Conservation (phyloP, 805 yeast genomes). For the Candida awuae region DNA sequence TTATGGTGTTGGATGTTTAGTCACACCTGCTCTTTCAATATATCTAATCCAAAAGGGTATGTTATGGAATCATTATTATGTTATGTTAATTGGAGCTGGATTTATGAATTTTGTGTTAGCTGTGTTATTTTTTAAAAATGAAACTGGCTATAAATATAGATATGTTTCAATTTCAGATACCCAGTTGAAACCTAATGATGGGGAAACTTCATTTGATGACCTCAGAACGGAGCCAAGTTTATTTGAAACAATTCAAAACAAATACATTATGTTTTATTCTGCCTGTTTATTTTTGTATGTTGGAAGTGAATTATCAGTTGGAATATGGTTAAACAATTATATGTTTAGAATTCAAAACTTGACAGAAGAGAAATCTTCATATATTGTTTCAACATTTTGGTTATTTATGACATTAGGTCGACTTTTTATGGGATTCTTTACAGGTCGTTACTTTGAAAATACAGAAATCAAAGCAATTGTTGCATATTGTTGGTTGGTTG, state of each 20-base stretch:
- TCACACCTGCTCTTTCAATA: slow-evolving; percentile 41
- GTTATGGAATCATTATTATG: slow-evolving; percentile 40
- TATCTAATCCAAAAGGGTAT: slow-evolving; percentile 31
- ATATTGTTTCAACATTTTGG: slow-evolving; percentile 46
- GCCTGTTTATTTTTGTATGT: slow-evolving; percentile 38
- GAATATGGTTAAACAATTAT: slow-evolving; percentile 45
- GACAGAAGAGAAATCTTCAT: slow-evolving; percentile 34
- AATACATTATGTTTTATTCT: slow-evolving; percentile 35
- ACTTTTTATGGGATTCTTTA: slow-evolving; percentile 38
- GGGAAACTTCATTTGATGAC: slow-evolving; percentile 5
- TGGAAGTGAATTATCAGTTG: slow-evolving; percentile 47
- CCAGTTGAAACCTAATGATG: slow-evolving; percentile 10
- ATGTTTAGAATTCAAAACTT: slow-evolving; percentile 33
- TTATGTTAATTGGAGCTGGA: slow-evolving; percentile 28
- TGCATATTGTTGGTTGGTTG: slow-evolving; percentile 29
- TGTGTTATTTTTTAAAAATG: slow-evolving; percentile 31
- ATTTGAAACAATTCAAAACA: slow-evolving; percentile 25
- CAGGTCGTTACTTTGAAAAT: slow-evolving; percentile 36
- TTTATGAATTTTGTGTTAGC: slow-evolving; percentile 21
- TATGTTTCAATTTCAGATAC: slow-evolving; percentile 18
- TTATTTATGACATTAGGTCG: slow-evolving; percentile 43
- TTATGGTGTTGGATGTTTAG: slow-evolving; percentile 47
- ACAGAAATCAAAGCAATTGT: slow-evolving; percentile 34
- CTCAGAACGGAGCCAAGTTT: slow-evolving; percentile 14
- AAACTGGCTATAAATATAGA: slow-evolving; percentile 38